These are phyloP conservation scores for Pyrenophora graminea DNA, from an alignment of 2,329 filamentous ascomycete species.

Conservation along the genomic window DNA sequence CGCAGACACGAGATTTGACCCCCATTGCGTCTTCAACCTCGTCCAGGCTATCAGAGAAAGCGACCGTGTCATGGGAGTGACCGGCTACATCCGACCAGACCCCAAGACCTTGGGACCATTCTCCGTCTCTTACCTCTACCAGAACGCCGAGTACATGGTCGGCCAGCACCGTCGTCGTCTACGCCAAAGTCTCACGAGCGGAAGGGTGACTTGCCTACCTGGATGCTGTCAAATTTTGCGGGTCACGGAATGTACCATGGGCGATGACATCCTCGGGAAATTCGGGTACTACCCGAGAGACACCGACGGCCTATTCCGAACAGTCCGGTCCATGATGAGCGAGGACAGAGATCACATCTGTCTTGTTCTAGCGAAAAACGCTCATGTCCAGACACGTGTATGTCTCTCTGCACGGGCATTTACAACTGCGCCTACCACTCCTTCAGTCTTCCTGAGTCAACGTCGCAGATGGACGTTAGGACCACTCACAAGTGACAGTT, in stretches of 20 bases:
- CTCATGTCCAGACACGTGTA: constrained; percentile 4
- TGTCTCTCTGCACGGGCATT: constrained; percentile 5
- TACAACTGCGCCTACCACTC: background rate
- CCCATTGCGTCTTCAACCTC: constrained; percentile 1
- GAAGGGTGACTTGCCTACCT: constrained; percentile 7
- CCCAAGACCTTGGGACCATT: background rate
- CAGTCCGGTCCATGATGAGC: constrained; percentile 7
- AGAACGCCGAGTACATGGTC: constrained; percentile 10
- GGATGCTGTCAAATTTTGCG: constrained; percentile 7
- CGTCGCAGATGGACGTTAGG: constrained; percentile 9
- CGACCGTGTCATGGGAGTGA: constrained; percentile 2
- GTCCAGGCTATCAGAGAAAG: constrained; percentile 8
- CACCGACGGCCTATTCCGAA: constrained; percentile 9
- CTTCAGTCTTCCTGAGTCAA: constrained; percentile 10
- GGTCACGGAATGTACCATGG: constrained; percentile 1
- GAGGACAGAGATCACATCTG: constrained; percentile 11
- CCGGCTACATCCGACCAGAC: constrained; percentile 6
- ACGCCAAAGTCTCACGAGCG: constrained; percentile 8
- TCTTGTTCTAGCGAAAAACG: constrained; percentile 4
- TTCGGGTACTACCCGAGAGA: constrained; percentile 5
- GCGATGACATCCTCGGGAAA: constrained; percentile 4
- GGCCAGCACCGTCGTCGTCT: constrained; percentile 8
- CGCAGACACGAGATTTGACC: constrained; percentile 7
- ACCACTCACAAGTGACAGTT: constrained; percentile 7
- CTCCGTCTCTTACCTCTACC: constrained; percentile 3